A percentile compares a stretch with the other conserved stretches of the same genome.
Conservation (phyloP, 495 filamentous ascomycete genomes). For the Neurospora sp. region DNA sequence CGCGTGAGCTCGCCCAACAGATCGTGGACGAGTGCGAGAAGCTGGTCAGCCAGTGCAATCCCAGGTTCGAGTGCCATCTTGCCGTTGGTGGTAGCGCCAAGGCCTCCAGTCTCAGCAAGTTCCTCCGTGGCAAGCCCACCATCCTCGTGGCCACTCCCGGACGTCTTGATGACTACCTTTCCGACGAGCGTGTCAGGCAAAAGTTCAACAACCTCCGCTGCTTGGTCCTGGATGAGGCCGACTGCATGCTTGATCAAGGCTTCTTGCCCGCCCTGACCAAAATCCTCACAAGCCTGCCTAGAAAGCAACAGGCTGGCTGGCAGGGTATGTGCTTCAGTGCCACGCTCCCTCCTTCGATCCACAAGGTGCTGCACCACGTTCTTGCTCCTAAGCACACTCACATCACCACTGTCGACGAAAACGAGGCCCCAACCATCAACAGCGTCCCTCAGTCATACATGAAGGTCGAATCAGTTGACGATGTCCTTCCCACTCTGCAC, state of each 20-base stretch:
- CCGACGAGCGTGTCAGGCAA: conserved; percentile 70
- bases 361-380: conserved; percentile 93
- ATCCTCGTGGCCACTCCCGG: conserved; percentile 89
- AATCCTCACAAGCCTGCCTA: conserved; percentile 64
- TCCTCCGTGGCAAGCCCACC: conserved; percentile 57
- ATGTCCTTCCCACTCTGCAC: conserved; percentile 77
- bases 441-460: conserved; percentile 65
- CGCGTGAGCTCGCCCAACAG: conserved; percentile 83
- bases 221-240: conserved; percentile 84
- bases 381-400: conserved; percentile 87
- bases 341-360: conserved; percentile 80
- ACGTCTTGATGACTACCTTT: conserved; percentile 76
- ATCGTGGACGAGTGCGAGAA: conserved; percentile 70
- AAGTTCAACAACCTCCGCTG: conserved; percentile 57
- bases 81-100: conserved; percentile 97
- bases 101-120: conserved; percentile 64
- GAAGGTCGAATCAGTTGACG: conserved; percentile 69
- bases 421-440: conserved; percentile 80
- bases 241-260: conserved; percentile 91
- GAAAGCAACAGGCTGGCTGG: conserved; percentile 34
- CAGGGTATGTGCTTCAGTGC: conserved; percentile 96
- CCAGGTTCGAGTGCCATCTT: conserved; percentile 80
- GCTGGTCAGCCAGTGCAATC: conserved; percentile 50
- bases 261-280: conserved; percentile 82
- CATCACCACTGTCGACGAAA: conserved; percentile 87